phyloP scores from a whole-genome alignment of 2,329 filamentous ascomycete genomes.

The Pseudocercospora fuligena region DNA sequence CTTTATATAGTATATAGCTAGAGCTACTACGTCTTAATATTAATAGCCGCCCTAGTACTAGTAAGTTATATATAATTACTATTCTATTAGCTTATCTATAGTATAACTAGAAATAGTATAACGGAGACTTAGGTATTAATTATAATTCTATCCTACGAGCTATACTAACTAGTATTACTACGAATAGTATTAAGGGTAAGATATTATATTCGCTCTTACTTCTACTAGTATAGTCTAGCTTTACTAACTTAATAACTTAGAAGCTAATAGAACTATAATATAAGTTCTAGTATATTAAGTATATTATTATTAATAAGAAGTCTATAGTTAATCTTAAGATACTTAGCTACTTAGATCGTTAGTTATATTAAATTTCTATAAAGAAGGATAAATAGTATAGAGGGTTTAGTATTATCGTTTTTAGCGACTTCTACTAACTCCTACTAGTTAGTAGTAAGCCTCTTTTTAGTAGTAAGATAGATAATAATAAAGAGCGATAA shows the following conservation, averaged over 20 bases:
- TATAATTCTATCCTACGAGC: background rate
- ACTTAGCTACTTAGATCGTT: background rate
- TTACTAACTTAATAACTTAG: background rate
- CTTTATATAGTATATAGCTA: background rate
- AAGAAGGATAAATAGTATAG: background rate
- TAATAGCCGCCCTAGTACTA: background rate
- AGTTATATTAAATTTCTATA: background rate
- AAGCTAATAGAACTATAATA: background rate
- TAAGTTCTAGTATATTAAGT: background rate
- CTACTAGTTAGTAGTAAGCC: background rate
- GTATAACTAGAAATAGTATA: background rate
- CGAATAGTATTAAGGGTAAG: background rate
- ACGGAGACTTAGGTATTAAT: background rate
- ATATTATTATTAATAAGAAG: conserved; percentile 5
- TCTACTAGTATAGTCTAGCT: background rate
- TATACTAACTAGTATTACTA: background rate
- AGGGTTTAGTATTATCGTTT: background rate
- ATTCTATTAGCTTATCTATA: background rate
- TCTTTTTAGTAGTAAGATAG: background rate
- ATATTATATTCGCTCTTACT: background rate
- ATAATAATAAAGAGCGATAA: background rate
- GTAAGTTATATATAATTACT: background rate
- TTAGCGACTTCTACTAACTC: background rate
- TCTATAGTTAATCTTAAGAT: background rate
- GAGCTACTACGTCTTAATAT: background rate